Conservation (phyloP, 306 rosid genomes). For the Rosa chinensis region DNA sequence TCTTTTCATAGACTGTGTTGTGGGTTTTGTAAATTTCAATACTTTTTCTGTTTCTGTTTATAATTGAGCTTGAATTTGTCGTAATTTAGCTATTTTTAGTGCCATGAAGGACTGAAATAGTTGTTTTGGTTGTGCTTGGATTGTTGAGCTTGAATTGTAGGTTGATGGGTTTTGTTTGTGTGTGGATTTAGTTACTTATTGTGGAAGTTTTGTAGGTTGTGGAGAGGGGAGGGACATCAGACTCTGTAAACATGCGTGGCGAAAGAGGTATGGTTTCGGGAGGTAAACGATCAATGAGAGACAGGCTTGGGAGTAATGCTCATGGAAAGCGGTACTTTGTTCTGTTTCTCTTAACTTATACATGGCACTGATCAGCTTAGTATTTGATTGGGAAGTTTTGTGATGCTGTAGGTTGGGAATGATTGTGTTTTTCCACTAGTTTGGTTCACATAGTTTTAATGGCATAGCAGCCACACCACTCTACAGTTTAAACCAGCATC, state of each 20-base stretch:
- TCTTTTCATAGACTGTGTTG: not conserved
- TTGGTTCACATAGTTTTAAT: not conserved
- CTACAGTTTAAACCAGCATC: not conserved
- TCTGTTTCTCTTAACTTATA: not conserved
- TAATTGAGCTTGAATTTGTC: not conserved
- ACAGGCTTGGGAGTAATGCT: conserved; percentile 33
- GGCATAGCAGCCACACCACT: too few relatives aligned
- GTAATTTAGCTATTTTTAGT: not conserved
- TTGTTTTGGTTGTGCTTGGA: not conserved
- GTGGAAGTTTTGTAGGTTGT: conserved; percentile 44
- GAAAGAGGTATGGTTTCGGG: conserved; percentile 26
- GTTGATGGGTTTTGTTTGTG: conserved; percentile 4
- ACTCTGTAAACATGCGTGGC: conserved; percentile 12
- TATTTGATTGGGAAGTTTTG: not conserved
- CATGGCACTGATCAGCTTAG: not conserved
- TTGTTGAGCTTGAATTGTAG: not conserved
- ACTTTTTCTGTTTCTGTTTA: not conserved
- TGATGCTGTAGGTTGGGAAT: not conserved
- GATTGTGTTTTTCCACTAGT: not conserved
- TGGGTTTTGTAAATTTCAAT: not conserved
- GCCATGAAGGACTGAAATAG: not conserved
- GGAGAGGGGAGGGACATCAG: conserved; percentile 47
- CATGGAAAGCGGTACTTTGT: conserved; percentile 41
- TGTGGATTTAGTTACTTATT: not conserved
- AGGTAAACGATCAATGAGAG: conserved; percentile 37